Evolutionary conservation across 2,329 filamentous ascomycete species (phyloP).

Genomic region (Fusarium illudens): DNA sequence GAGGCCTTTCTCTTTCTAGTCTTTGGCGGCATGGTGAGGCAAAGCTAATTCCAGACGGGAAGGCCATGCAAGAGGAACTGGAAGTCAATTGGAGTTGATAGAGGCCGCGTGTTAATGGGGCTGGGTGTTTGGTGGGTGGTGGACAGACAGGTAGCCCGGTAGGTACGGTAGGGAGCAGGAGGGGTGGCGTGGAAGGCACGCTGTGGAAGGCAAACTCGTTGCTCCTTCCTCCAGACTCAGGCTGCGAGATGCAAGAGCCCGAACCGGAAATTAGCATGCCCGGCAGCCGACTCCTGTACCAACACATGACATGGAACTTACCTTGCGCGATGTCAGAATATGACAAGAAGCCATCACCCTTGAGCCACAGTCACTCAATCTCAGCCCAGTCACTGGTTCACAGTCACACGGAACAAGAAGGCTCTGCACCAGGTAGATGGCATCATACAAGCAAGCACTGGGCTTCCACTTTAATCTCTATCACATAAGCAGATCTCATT

Average conservation of each 20-base stretch:
- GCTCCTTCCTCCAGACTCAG: background rate
- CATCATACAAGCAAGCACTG: slow-evolving; percentile 22
- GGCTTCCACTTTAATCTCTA: slow-evolving; percentile 32
- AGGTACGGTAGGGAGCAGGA: background rate
- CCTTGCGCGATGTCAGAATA: background rate
- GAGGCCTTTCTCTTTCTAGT: slow-evolving; percentile 41
- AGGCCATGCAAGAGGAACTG: background rate
- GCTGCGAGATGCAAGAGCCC: background rate
- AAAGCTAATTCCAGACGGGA: no score
- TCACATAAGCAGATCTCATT: slow-evolving; percentile 35
- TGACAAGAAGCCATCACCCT: background rate
- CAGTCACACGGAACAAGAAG: background rate
- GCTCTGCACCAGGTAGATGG: background rate
- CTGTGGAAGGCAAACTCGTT: background rate
- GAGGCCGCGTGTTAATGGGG: background rate
- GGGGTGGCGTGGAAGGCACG: background rate
- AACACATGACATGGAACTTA: background rate
- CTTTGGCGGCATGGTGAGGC: slow-evolving; percentile 38
- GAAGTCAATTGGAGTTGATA: background rate
- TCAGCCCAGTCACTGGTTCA: background rate
- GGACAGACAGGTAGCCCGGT: background rate
- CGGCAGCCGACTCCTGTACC: background rate
- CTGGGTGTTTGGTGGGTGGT: background rate
- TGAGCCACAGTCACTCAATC: background rate
- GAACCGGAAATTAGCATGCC: background rate